A percentile compares a stretch with the other conserved stretches of the same genome.
These are phyloP conservation scores for Phoenix roebelenii DNA, from an alignment of 176 grass and related monocot genomes.

Conservation along the genomic window DNA sequence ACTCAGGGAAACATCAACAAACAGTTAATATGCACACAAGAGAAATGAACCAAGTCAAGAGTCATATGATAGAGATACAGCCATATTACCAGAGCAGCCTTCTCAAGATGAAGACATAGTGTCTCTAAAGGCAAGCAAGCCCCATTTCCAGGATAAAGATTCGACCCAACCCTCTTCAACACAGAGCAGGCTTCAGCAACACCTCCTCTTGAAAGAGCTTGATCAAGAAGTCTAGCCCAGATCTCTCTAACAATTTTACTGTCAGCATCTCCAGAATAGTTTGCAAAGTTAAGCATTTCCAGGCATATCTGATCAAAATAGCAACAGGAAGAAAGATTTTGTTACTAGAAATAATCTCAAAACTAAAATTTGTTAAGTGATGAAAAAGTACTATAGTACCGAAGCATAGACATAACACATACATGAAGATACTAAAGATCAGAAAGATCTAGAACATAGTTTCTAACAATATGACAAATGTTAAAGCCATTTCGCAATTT, in stretches of 20 bases:
- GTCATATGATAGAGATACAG: background rate
- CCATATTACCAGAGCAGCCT: conserved; percentile 2
- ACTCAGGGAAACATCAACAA: too few species aligned
- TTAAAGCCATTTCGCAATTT: too few species aligned
- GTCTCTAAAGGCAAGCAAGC: background rate
- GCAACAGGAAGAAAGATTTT: too few species aligned
- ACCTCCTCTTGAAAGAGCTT: conserved; percentile 9
- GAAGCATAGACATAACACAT: too few species aligned
- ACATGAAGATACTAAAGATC: too few species aligned
- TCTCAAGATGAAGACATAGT: conserved; percentile 7
- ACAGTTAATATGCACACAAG: background rate
- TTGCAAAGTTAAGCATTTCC: conserved; percentile 5
- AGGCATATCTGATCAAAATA: background rate
- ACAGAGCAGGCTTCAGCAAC: conserved; percentile 4
- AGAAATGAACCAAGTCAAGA: background rate
- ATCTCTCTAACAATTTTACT: conserved; percentile 5
- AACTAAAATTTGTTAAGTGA: too few species aligned
- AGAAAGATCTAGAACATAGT: too few species aligned
- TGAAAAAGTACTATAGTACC: too few species aligned
- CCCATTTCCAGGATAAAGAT: conserved; percentile 1
- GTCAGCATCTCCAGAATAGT: background rate
- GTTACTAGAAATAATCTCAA: too few species aligned
- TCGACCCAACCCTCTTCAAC: conserved; percentile 5
- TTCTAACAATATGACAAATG: too few species aligned
- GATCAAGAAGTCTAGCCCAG: conserved; percentile 4